phyloP scores from a whole-genome alignment of 2,329 filamentous ascomycete species.

The Colletotrichum paranaense region DNA sequence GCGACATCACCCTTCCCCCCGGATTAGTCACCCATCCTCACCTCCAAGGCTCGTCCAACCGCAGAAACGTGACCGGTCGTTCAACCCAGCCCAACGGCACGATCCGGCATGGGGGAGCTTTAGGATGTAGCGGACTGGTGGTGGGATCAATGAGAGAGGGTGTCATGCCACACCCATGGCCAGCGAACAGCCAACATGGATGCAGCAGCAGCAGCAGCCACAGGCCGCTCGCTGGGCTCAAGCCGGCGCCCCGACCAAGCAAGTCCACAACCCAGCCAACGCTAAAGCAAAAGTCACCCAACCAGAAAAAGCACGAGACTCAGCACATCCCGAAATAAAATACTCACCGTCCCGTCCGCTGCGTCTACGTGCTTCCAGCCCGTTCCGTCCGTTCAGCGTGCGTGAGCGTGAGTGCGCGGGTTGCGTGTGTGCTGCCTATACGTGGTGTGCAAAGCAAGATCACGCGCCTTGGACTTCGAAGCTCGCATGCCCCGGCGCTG shows the following conservation, averaged over 20 bases:
- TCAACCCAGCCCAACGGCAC: conserved; percentile 15
- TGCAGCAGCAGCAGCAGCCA: conserved; percentile 2
- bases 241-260: neutral
- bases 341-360: neutral
- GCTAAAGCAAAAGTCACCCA: neutral
- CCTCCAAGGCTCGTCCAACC: neutral
- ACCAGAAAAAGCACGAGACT: neutral
- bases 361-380: neutral
- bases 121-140: neutral
- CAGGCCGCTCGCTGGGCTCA: neutral
- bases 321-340: neutral
- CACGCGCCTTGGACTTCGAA: neutral
- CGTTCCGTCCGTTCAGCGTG: neutral
- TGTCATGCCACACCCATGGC: neutral
- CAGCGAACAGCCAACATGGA: neutral
- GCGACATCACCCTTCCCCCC: neutral
- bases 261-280: neutral
- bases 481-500: neutral
- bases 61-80: neutral
- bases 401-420: neutral
- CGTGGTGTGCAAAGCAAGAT: neutral
- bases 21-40: conserved; percentile 16
- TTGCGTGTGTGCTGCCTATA: neutral
- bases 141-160: neutral
- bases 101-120: neutral